Evolutionary conservation across 139 green algal genomes (phyloP).

Genomic region (Haematococcus sp.): DNA sequence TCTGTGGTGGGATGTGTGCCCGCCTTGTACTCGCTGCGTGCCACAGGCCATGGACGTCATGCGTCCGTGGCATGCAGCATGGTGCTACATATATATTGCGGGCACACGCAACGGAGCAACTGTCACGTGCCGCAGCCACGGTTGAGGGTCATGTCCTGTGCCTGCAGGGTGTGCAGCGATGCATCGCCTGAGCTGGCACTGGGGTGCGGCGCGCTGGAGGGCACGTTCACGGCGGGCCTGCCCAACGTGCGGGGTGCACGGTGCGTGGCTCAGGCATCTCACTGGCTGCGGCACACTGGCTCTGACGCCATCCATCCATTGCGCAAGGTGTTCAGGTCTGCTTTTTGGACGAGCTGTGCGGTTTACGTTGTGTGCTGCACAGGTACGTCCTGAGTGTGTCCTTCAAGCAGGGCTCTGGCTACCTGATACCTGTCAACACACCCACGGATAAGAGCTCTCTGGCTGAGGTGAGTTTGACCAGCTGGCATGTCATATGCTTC

Average conservation of each 20-base stretch:
- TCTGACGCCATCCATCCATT: too few relatives aligned
- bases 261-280: too few relatives aligned
- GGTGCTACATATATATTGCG: too few relatives aligned
- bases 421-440: slow-evolving; percentile 25
- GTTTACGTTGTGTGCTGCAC: neutral
- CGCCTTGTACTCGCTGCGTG: too few relatives aligned
- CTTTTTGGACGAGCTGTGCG: neutral
- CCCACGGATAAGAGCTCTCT: neutral
- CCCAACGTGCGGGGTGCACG: slow-evolving; percentile 31
- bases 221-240: slow-evolving; percentile 37
- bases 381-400: slow-evolving; percentile 39
- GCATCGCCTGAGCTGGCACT: neutral
- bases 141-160: neutral
- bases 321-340: neutral
- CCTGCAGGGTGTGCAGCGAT: slow-evolving; percentile 5
- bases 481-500: too few relatives aligned
- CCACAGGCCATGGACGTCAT: too few relatives aligned
- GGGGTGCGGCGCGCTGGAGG: slow-evolving; percentile 43
- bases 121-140: too few relatives aligned
- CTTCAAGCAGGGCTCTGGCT: slow-evolving; percentile 30
- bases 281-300: too few relatives aligned
- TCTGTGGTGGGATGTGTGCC: too few relatives aligned
- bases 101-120: too few relatives aligned
- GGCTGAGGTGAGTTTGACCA: neutral
- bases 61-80: too few relatives aligned